Conservation (phyloP, 805 yeast species). For the Myxozyma neotropica region DNA sequence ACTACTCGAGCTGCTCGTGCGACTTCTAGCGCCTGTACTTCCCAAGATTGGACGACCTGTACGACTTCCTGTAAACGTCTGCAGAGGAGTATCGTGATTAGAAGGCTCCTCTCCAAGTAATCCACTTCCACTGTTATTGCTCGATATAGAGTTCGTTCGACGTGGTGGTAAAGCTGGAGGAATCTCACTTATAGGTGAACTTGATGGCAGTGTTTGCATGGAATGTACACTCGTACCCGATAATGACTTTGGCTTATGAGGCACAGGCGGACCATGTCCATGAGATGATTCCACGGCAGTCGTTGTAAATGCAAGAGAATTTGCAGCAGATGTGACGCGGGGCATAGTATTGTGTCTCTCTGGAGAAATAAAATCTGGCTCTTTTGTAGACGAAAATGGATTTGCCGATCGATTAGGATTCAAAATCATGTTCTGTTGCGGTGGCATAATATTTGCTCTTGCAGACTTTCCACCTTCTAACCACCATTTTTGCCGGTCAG, state of each 20-base stretch:
- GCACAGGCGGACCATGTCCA: slow-evolving; percentile 19
- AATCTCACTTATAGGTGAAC: slow-evolving; percentile 14
- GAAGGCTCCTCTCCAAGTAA: slow-evolving; percentile 10
- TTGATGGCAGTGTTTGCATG: slow-evolving; percentile 7
- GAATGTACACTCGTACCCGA: slow-evolving; percentile 20
- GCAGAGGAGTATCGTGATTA: slow-evolving; percentile 23
- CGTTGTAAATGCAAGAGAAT: neutral
- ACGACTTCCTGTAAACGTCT: slow-evolving; percentile 17
- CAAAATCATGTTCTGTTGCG: slow-evolving; percentile 50
- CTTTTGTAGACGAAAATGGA: slow-evolving; percentile 63
- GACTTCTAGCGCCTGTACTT: slow-evolving; percentile 1
- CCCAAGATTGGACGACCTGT: neutral
- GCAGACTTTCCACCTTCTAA: slow-evolving; percentile 73
- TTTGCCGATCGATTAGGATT: slow-evolving; percentile 73
- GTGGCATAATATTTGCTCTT: slow-evolving; percentile 58
- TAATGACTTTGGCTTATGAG: slow-evolving; percentile 23
- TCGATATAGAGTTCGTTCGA: slow-evolving; percentile 10
- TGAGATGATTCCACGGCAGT: neutral
- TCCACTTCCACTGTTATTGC: neutral
- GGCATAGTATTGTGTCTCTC: too few relatives aligned
- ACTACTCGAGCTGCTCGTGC: slow-evolving; percentile 10
- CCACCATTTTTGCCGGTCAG: slow-evolving; percentile 91
- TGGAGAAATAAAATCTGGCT: slow-evolving; percentile 52
- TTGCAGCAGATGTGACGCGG: neutral
- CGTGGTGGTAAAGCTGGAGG: slow-evolving; percentile 30